These are phyloP conservation scores for Leersia perrieri DNA, from an alignment of 176 grass and related monocot genomes.

Conservation along the genomic window DNA sequence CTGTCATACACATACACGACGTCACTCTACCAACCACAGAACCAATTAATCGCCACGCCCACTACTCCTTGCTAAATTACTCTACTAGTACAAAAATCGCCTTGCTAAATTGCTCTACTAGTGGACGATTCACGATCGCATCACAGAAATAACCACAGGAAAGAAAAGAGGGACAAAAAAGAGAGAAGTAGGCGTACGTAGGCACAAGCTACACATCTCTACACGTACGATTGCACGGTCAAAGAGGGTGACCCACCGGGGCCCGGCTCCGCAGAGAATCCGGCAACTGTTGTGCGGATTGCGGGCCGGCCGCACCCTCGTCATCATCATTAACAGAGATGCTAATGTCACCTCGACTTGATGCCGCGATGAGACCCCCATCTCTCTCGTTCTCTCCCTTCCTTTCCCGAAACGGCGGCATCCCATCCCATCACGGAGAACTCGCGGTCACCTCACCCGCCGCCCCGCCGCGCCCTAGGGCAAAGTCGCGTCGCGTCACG, in stretches of 20 bases:
- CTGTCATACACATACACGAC: not conserved
- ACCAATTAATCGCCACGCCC: not conserved
- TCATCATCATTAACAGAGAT: slow-evolving; percentile 41
- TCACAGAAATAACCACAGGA: not conserved
- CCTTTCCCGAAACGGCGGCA: slow-evolving; percentile 46
- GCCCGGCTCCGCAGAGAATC: slow-evolving; percentile 24
- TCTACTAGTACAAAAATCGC: not conserved
- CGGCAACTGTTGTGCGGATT: slow-evolving; percentile 33
- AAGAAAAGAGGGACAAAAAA: not conserved
- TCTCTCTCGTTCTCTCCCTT: not conserved
- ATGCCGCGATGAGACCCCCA: not conserved
- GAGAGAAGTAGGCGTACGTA: not conserved
- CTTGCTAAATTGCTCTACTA: not conserved
- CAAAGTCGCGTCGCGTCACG: not conserved
- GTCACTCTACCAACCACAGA: not conserved
- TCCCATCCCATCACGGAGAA: slow-evolving; percentile 5
- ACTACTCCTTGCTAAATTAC: not conserved
- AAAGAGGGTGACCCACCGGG: slow-evolving; percentile 20
- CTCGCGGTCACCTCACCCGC: not conserved
- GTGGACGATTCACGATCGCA: not conserved
- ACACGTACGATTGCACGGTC: not conserved
- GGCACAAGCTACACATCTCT: not conserved
- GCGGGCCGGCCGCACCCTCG: not conserved
- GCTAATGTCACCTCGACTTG: slow-evolving; percentile 24
- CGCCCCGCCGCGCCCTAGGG: not conserved